Evolutionary conservation across 306 rosid genomes (phyloP).

Genomic region (Castanea mollissima): DNA sequence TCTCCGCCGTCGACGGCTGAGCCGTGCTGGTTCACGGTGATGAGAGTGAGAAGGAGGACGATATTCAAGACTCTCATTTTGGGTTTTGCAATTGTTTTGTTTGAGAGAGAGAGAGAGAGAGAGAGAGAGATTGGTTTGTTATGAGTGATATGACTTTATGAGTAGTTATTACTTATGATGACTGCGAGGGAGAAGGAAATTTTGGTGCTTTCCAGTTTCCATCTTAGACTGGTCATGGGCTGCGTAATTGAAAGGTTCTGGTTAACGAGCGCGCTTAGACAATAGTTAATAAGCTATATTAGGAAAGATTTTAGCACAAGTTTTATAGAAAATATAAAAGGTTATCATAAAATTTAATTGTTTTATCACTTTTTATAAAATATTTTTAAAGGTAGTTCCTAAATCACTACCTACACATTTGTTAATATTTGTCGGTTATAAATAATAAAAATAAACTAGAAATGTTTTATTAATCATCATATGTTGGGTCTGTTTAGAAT

Average conservation of each 20-base stretch:
- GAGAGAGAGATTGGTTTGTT: background rate
- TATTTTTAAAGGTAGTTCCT: accelerated
- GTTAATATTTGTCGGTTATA: accelerated
- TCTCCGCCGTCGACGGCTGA: constrained; percentile 22
- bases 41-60: constrained; percentile 15
- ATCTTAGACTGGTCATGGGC: too few relatives aligned
- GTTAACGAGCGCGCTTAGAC: accelerated
- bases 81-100: constrained; percentile 17
- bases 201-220: too few relatives aligned
- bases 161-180: too few relatives aligned
- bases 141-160: too few relatives aligned
- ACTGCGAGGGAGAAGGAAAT: too few relatives aligned
- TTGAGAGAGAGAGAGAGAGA: background rate
- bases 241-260: accelerated
- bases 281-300: accelerated
- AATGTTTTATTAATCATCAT: too few relatives aligned
- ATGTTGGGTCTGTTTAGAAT: too few relatives aligned
- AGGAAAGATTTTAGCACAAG: accelerated
- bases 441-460: too few relatives aligned
- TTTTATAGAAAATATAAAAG: too few relatives aligned
- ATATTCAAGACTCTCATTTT: constrained; percentile 20
- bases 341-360: accelerated
- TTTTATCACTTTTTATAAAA: too few relatives aligned
- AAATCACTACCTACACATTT: accelerated
- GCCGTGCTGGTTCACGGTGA: constrained; percentile 5